Base-by-base conservation (phyloP, 345 rosid species). In the Clausena lansium region DNA sequence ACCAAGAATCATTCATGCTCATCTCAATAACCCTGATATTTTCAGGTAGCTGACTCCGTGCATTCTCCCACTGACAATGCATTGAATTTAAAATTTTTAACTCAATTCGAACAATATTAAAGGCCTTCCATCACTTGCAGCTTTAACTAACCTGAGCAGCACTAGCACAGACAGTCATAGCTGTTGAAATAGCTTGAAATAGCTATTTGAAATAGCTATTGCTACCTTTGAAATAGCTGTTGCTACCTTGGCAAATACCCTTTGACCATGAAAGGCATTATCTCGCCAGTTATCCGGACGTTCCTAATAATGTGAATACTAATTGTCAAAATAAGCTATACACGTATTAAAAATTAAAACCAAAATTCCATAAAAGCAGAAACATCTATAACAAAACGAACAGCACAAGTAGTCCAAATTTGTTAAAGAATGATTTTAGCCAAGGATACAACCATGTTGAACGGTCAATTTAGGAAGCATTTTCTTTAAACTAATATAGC, bases 1-100 rank as follows among this genome's bases (percentile, higher is more conserved):
- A 90, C 99, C 99, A 96, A 62, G 98, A 89, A 82, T 92, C 99
- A 30, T 94, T 90, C 95, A 93, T 92, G 78, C 97, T 91, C 93
- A 96, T 89, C 87, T 94, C 98, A 80, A 92, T 67, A 71, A 96
- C 93, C 87, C 97, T 87, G 76, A 96, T 80, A 61, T 90, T 84
- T 41, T 83, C 85, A 28, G 98, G 99, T 74, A 96, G 85, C 81
- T 79, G 92, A 54, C 77, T 85, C 71, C 94, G 88, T 33, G 98
- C 99, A 83, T 89, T 91, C 41, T 84, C 89, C 98, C 98, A 96
- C 99, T 94, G 65, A 74, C 15, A 63, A 81, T 24, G 13, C 76
- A 83, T 24, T 54, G 36, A 79, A 71, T 69, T 8, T 19, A 30
- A 57, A 24, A 1, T 13, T 41, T 70, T 22, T 7, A 77, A 19